A percentile compares a stretch with the other conserved stretches of the same genome.
phyloP scores from a whole-genome alignment of 75 land plant species.

The Adiantum capillusveneris region DNA sequence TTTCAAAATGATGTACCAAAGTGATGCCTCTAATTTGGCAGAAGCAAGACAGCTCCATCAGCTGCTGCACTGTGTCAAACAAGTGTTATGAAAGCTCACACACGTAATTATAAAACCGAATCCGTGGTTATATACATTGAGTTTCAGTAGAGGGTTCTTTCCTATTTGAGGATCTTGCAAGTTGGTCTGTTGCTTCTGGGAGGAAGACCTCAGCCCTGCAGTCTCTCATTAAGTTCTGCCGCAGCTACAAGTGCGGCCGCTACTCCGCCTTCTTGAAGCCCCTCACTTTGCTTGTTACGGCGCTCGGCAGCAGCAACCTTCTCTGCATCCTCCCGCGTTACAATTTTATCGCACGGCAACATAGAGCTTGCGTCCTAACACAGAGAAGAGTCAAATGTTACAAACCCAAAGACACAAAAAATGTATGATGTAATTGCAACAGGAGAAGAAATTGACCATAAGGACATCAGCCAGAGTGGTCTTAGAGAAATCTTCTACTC shows the following conservation, averaged over 20 bases:
- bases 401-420: background rate
- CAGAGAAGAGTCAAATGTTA: background rate
- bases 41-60: no score
- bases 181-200: no score
- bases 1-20: no score
- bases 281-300: conserved; percentile 29
- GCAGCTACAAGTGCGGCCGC: conserved; percentile 51
- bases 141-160: no score
- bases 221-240: conserved; percentile 40
- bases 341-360: conserved; percentile 51
- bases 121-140: no score
- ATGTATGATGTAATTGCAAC: background rate
- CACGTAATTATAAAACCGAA: no score
- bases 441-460: conserved; percentile 8
- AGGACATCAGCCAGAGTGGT: conserved; percentile 45
- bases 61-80: no score
- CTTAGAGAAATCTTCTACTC: conserved; percentile 29
- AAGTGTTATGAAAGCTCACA: no score
- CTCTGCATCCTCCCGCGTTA: conserved; percentile 53
- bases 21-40: no score
- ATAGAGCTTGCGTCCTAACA: conserved; percentile 43
- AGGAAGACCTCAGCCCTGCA: no score
- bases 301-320: conserved; percentile 48
- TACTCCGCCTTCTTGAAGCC: conserved; percentile 43
- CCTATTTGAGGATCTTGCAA: no score